Percentiles rank a stretch among this genome's conserved stretches.
phyloP scores from a whole-genome alignment of 176 grass and related monocot species.

The Musa itinerans region DNA sequence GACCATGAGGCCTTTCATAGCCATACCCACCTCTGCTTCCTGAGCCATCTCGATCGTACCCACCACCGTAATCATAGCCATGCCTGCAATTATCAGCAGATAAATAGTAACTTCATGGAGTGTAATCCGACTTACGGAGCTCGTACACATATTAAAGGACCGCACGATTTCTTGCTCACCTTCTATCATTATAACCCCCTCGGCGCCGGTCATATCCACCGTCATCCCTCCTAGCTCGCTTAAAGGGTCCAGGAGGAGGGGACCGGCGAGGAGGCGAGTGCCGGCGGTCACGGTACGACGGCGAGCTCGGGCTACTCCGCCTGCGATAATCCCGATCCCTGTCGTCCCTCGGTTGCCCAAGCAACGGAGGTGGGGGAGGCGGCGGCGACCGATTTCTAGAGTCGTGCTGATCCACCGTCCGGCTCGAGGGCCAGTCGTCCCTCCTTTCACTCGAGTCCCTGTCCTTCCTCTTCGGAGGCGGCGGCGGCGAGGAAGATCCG shows the following conservation, averaged over 20 bases:
- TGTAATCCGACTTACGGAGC: too few relatives aligned
- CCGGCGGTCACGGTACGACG: constrained; percentile 34
- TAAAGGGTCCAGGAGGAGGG: constrained; percentile 9
- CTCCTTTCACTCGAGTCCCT: neutral
- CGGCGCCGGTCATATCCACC: constrained; percentile 20
- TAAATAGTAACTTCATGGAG: neutral
- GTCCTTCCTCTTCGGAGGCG: neutral
- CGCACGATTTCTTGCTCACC: neutral
- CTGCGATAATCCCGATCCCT: constrained; percentile 46
- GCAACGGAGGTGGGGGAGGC: constrained; percentile 38
- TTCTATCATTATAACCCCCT: constrained; percentile 16
- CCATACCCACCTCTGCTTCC: constrained; percentile 16
- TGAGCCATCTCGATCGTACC: constrained; percentile 8
- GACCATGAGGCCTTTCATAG: constrained; percentile 14
- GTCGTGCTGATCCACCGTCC: constrained; percentile 8
- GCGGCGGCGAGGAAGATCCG: neutral
- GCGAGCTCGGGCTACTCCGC: constrained; percentile 37
- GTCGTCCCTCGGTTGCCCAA: constrained; percentile 49
- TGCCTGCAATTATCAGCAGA: neutral
- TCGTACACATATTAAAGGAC: neutral
- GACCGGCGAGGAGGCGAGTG: constrained; percentile 14
- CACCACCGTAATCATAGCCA: constrained; percentile 19
- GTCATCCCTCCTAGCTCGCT: constrained; percentile 10
- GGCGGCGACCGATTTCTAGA: constrained; percentile 29
- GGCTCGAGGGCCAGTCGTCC: constrained; percentile 9